These are phyloP conservation scores for Brassica juncea DNA, from an alignment of 345 rosid species.

Conservation along the genomic window DNA sequence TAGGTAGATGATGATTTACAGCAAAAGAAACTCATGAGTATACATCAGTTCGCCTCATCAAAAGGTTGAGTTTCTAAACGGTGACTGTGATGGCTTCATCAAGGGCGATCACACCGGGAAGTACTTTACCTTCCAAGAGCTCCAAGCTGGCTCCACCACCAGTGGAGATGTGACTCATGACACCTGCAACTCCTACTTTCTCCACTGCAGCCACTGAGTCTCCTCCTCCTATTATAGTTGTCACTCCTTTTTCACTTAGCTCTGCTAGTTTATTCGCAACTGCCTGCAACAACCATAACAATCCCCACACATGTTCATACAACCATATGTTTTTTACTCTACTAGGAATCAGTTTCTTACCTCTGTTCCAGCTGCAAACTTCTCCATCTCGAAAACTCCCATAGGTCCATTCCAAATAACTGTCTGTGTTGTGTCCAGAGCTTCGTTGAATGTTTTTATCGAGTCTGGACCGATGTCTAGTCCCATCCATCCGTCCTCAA, in stretches of 20 bases:
- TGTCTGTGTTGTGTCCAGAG: constrained; percentile 72
- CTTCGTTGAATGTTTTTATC: constrained; percentile 62
- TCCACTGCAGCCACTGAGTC: constrained; percentile 97
- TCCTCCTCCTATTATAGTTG: constrained; percentile 95
- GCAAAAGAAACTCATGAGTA: not conserved
- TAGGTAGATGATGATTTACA: constrained; percentile 2
- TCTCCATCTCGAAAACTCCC: constrained; percentile 95
- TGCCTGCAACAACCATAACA: constrained; percentile 32
- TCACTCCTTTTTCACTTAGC: constrained; percentile 80
- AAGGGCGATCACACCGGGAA: constrained; percentile 92
- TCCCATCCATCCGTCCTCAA: constrained; percentile 97
- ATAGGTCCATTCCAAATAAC: constrained; percentile 97
- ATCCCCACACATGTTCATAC: not conserved
- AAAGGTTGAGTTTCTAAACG: not conserved
- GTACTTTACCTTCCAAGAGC: constrained; percentile 88
- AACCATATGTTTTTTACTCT: not conserved
- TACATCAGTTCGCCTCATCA: not conserved
- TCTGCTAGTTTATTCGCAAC: constrained; percentile 86
- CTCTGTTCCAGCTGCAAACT: constrained; percentile 90
- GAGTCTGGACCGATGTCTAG: constrained; percentile 91
- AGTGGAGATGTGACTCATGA: constrained; percentile 96
- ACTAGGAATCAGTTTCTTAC: constrained; percentile 37
- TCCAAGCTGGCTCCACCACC: constrained; percentile 99
- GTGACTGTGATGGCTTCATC: constrained; percentile 59
- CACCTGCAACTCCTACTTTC: constrained; percentile 86